phyloP scores from a whole-genome alignment of 495 filamentous ascomycete species.

The Hapsidospora chrysogenum region DNA sequence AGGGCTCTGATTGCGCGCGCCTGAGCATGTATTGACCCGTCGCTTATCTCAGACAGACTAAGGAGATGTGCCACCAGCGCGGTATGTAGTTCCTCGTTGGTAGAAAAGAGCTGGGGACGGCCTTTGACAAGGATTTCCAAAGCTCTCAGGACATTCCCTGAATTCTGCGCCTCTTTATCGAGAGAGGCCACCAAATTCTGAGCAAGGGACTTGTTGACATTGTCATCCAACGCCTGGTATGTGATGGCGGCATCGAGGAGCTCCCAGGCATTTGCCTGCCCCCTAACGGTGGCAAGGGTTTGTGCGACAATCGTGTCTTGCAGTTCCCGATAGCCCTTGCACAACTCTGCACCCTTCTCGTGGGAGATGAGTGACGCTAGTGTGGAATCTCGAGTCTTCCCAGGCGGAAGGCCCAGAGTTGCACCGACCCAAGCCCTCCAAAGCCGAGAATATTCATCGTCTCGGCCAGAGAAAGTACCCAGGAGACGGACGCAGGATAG shows the following conservation, averaged over 20 bases:
- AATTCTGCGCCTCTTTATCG: conserved; percentile 1
- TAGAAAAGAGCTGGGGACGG: conserved; percentile 14
- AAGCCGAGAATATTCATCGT: conserved; percentile 10
- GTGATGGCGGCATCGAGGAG: conserved; percentile 23
- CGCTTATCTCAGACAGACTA: conserved; percentile 23
- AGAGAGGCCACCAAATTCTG: conserved; percentile 12
- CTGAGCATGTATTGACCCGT: conserved; percentile 11
- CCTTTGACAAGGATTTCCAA: conserved; percentile 22
- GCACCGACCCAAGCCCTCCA: conserved; percentile 17
- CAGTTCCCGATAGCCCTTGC: conserved; percentile 12
- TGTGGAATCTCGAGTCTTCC: conserved; percentile 9
- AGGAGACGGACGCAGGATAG: conserved; percentile 17
- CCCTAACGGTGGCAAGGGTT: conserved; percentile 15
- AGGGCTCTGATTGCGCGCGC: conserved; percentile 13
- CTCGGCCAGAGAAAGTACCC: conserved; percentile 17
- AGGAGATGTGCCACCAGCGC: conserved; percentile 24
- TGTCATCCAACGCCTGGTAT: conserved; percentile 13
- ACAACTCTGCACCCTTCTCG: conserved; percentile 9
- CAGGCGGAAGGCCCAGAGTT: conserved; percentile 10
- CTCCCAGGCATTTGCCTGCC: conserved; percentile 10
- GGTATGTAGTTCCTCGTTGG: conserved; percentile 19
- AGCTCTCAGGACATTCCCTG: conserved; percentile 12
- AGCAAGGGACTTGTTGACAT: conserved; percentile 10
- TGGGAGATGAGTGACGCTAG: conserved; percentile 22
- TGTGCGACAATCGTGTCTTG: conserved; percentile 21